A percentile compares a stretch with the other conserved stretches of the same genome.
Evolutionary conservation across 2,329 filamentous ascomycete species (phyloP).

Genomic region (Arachnopeziza araneosa): DNA sequence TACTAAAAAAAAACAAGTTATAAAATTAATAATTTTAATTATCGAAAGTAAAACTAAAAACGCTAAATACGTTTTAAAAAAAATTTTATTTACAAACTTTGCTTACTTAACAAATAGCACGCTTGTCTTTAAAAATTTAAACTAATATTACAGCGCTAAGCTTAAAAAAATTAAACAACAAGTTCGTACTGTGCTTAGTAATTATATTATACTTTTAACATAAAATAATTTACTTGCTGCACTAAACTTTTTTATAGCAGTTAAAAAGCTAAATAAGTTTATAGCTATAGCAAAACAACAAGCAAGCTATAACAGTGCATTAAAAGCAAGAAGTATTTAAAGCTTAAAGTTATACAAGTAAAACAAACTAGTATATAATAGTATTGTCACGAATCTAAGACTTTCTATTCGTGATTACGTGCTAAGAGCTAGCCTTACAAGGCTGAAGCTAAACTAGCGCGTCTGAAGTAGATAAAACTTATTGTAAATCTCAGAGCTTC

Average conservation of each 20-base stretch:
- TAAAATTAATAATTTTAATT: slow-evolving; percentile 25
- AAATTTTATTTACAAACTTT: slow-evolving; percentile 33
- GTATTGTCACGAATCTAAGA: too few relatives aligned
- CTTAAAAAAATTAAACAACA: slow-evolving; percentile 23
- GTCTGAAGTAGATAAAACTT: too few relatives aligned
- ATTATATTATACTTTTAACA: slow-evolving; percentile 35
- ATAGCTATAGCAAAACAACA: slow-evolving; percentile 30
- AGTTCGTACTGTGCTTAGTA: slow-evolving; percentile 23
- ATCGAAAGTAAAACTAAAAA: slow-evolving; percentile 34
- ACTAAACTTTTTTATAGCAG: slow-evolving; percentile 40
- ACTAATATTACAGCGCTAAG: slow-evolving; percentile 30
- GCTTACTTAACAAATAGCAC: slow-evolving; percentile 31
- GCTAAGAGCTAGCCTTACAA: too few relatives aligned
- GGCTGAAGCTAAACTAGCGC: too few relatives aligned
- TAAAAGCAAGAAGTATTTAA: slow-evolving; percentile 33
- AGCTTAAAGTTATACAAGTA: slow-evolving; percentile 33
- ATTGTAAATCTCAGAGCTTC: too few relatives aligned
- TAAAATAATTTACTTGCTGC: slow-evolving; percentile 32
- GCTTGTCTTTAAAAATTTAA: slow-evolving; percentile 28
- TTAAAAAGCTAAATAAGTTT: slow-evolving; percentile 33
- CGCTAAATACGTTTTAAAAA: slow-evolving; percentile 21
- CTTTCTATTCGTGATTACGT: too few relatives aligned
- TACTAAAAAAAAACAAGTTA: slow-evolving; percentile 1
- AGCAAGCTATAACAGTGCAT: slow-evolving; percentile 35
- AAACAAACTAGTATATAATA: slow-evolving; percentile 32